Conservation (phyloP, 2,329 filamentous ascomycete genomes). For the Domatiomyces globalis region DNA sequence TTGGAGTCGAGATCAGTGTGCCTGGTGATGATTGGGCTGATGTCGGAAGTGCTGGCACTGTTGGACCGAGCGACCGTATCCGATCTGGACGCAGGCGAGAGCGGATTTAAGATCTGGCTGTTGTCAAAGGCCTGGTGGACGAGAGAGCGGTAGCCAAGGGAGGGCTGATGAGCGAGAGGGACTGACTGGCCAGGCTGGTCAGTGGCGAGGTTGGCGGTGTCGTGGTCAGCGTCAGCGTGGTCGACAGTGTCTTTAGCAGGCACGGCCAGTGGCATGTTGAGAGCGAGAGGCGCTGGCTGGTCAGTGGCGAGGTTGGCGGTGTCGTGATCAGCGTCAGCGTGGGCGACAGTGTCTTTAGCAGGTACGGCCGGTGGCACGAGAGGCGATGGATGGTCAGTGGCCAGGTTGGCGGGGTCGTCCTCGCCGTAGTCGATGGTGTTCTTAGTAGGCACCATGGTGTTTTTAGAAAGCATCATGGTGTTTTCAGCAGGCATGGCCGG, state of each 20-base stretch:
- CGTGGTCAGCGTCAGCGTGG: background rate
- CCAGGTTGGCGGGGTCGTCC: too few species aligned
- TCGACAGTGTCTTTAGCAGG: background rate
- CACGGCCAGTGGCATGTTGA: too few species aligned
- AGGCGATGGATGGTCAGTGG: too few species aligned
- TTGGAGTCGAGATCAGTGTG: conserved; percentile 34
- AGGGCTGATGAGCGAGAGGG: conserved; percentile 31
- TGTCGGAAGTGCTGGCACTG: conserved; percentile 47
- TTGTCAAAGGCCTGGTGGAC: conserved; percentile 54
- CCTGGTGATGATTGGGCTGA: conserved; percentile 52
- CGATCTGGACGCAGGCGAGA: conserved; percentile 37
- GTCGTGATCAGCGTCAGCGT: background rate
- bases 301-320: background rate
- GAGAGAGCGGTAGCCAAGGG: conserved; percentile 43
- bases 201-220: background rate
- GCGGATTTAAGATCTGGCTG: conserved; percentile 39
- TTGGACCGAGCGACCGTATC: conserved; percentile 43
- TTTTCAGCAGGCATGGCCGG: too few species aligned
- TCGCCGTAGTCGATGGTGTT: too few species aligned
- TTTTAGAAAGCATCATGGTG: too few species aligned
- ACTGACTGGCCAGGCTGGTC: background rate
- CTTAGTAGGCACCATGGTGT: too few species aligned
- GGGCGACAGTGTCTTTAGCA: background rate
- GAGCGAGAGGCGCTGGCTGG: too few species aligned
- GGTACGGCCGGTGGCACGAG: background rate